Conservation (phyloP, 2,329 filamentous ascomycete genomes). For the Aspergillus neoniger region DNA sequence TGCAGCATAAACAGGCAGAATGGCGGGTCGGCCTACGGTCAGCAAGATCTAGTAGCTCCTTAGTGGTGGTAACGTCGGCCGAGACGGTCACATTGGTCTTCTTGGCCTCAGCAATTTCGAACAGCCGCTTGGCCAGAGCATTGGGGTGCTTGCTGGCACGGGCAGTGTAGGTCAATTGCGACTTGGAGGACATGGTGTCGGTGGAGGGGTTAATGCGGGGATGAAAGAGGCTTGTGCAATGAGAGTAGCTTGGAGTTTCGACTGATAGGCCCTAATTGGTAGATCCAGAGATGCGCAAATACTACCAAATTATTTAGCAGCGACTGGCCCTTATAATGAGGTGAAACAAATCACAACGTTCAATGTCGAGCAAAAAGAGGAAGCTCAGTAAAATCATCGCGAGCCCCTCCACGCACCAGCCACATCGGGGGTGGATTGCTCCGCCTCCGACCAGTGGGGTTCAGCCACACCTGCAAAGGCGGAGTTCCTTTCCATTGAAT, state of each 20-base stretch:
- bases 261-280: background rate
- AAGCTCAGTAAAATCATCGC: constrained; percentile 3
- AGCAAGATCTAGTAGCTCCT: constrained; percentile 49
- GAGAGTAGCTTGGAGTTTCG: constrained; percentile 1
- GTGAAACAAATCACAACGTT: background rate
- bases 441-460: constrained; percentile 12
- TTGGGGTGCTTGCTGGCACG: constrained; percentile 47
- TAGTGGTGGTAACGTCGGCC: constrained; percentile 51
- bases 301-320: background rate
- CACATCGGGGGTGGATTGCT: constrained; percentile 12
- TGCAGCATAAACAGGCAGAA: background rate
- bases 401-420: constrained; percentile 8
- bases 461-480: constrained; percentile 15
- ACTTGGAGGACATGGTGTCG: constrained; percentile 47
- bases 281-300: background rate
- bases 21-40: constrained; percentile 41
- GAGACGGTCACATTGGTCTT: constrained; percentile 53
- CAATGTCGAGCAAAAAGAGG: background rate
- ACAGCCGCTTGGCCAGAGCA: constrained; percentile 46
- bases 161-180: constrained; percentile 41
- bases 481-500: background rate
- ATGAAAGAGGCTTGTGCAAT: background rate
- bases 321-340: background rate
- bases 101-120: constrained; percentile 49
- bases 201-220: constrained; percentile 25